These are phyloP conservation scores for Fulvia fulva DNA, from an alignment of 2,329 filamentous ascomycete genomes.

Conservation along the genomic window DNA sequence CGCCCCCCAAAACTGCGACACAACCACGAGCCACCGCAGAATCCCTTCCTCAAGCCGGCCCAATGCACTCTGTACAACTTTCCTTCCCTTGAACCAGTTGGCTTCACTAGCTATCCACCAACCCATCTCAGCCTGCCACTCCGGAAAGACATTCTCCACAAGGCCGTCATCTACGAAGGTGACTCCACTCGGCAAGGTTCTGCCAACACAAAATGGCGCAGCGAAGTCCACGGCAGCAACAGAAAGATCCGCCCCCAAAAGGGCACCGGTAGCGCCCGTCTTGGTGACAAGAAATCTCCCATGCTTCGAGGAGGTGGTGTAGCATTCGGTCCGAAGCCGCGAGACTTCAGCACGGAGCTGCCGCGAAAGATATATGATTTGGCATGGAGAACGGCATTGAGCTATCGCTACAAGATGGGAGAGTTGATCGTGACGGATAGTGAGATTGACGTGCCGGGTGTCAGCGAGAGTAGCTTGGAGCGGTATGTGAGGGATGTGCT, in stretches of 20 bases:
- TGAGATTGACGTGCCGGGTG: slow-evolving; percentile 58
- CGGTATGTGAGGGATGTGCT: slow-evolving; percentile 67
- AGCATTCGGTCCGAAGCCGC: slow-evolving; percentile 80
- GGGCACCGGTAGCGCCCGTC: slow-evolving; percentile 73
- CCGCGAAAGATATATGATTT: slow-evolving; percentile 90
- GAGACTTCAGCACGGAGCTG: slow-evolving; percentile 82
- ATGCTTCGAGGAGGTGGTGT: slow-evolving; percentile 82
- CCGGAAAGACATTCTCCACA: slow-evolving; percentile 86
- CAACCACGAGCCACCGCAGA: slow-evolving; percentile 20
- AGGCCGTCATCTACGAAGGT: slow-evolving; percentile 87
- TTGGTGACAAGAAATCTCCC: slow-evolving; percentile 77
- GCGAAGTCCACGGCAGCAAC: slow-evolving; percentile 77
- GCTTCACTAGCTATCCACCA: slow-evolving; percentile 71
- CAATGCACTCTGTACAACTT: slow-evolving; percentile 86
- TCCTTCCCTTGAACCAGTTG: slow-evolving; percentile 77
- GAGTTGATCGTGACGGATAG: slow-evolving; percentile 84
- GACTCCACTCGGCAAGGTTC: slow-evolving; percentile 84
- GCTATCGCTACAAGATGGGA: slow-evolving; percentile 81
- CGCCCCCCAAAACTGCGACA: slow-evolving; percentile 14
- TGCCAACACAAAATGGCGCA: slow-evolving; percentile 75
- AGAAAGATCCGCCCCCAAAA: slow-evolving; percentile 84
- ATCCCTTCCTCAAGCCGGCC: slow-evolving; percentile 57
- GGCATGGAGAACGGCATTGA: slow-evolving; percentile 90
- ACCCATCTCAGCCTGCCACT: slow-evolving; percentile 84
- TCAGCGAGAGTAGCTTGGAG: slow-evolving; percentile 38